These are phyloP conservation scores for Escallonia rubra DNA, from an alignment of 129 eudicot genomes.

Conservation along the genomic window DNA sequence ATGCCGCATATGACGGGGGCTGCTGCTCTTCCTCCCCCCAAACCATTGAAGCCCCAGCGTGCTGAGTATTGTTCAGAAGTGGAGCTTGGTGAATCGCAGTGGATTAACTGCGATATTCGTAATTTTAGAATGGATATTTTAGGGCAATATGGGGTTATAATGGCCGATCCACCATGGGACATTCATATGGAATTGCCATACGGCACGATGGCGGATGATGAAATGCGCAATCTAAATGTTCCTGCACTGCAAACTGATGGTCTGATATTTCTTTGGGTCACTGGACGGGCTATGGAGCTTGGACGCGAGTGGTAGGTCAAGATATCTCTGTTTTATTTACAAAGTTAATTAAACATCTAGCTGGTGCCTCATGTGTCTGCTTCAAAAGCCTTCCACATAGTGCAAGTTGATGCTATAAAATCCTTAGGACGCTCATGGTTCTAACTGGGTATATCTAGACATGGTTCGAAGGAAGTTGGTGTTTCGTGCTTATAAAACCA, in stretches of 20 bases:
- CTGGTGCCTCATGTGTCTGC: neutral
- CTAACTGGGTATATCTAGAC: neutral
- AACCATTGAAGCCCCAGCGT: conserved; percentile 74
- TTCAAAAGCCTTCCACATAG: neutral
- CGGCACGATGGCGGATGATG: conserved; percentile 99
- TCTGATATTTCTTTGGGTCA: conserved; percentile 94
- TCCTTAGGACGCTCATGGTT: neutral
- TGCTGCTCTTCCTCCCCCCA: conserved; percentile 57
- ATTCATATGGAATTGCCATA: conserved; percentile 99
- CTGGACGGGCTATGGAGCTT: conserved; percentile 99
- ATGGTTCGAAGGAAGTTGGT: neutral
- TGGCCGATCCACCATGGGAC: conserved; percentile 99
- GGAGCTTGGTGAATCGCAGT: conserved; percentile 96
- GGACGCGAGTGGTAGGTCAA: conserved; percentile 93
- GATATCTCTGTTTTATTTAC: neutral
- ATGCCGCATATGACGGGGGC: conserved; percentile 77
- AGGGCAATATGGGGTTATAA: conserved; percentile 95
- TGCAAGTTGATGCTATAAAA: neutral
- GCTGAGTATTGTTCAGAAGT: conserved; percentile 93
- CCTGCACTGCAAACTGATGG: conserved; percentile 98
- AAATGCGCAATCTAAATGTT: conserved; percentile 91
- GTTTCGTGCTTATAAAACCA: neutral
- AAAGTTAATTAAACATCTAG: neutral
- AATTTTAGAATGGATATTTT: conserved; percentile 92
- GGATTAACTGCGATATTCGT: conserved; percentile 96